Evolutionary conservation across 2,329 filamentous ascomycete genomes (phyloP), one percentile per base, ranked within the genome.

Genomic region (Clarireedia monteithiana): DNA sequence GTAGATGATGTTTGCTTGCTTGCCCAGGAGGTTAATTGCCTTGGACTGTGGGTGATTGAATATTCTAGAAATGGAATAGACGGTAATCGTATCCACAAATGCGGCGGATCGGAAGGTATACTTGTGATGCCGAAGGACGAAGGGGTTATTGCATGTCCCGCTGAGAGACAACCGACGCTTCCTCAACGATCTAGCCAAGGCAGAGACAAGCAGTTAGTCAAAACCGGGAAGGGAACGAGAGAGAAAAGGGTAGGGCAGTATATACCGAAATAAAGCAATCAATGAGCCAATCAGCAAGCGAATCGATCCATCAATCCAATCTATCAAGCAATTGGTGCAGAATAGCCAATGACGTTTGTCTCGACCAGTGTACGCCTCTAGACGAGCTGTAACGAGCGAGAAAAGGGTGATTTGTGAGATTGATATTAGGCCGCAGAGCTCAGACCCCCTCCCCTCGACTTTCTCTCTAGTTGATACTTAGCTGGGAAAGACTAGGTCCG

Each of bases 121-220:
- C 52, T 54, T 54, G 34, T n/a, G 34, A 49, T 54, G 52, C 34
- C 24, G 52, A 47, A 54, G 45, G 17, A 47, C 36, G 34, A 36
- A 44, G 27, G 53, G 53, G 49, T 50, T 26, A 44, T 50, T 55
- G 53, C 53, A 55, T 55, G 46, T 50, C 14, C 42, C 24, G 46
- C 24, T 55, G 45, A 15, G 48, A 46, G 24, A 40, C 30, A 17
- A 39, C 24, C 39, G 38, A 17, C 4, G 26, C 20, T 49, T 7
- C 30, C 42, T 54, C 38, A 26, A 30, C 27, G 17, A 9, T 27
- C n/a, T 49, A 42, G 20, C n/a, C 15, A 42, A 17, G 20, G 9
- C n/a, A 14, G 15, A 17, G 39, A 42, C 20, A 3, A 42, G 39
- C 39, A 42, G 20, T 42, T 20, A 42, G 20, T 42, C 39, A 14